Evolutionary conservation across 2,329 filamentous ascomycete genomes (phyloP).

Genomic region (Stachybotrys elegans): DNA sequence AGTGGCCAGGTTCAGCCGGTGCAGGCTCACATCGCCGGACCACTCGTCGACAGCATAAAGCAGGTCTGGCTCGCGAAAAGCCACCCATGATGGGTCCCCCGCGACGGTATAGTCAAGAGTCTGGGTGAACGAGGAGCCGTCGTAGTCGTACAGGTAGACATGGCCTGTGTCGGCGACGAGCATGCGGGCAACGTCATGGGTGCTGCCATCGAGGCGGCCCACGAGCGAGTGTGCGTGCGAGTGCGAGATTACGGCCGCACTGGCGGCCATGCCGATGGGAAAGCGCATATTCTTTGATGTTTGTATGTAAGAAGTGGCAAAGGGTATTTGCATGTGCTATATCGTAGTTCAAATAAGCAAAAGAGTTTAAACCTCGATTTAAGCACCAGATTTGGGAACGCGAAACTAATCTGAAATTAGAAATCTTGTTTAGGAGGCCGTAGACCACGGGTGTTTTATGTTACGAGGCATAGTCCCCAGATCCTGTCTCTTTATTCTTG

Average conservation of each 20-base stretch:
- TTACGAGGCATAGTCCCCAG: not conserved
- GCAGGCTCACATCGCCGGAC: too few relatives aligned
- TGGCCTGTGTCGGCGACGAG: slow-evolving; percentile 5
- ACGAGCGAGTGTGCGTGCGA: not conserved
- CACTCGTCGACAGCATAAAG: slow-evolving; percentile 2
- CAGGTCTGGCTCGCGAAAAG: not conserved
- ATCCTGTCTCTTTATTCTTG: not conserved
- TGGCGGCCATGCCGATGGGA: too few relatives aligned
- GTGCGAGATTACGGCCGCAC: too few relatives aligned
- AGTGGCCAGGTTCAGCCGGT: too few relatives aligned
- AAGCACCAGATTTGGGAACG: too few relatives aligned
- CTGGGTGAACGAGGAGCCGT: not conserved
- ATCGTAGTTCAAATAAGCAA: not conserved
- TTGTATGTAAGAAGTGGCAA: not conserved
- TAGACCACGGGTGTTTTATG: not conserved
- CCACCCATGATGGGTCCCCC: slow-evolving; percentile 2
- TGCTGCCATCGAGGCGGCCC: too few relatives aligned
- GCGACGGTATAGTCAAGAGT: not conserved
- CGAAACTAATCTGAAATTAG: not conserved
- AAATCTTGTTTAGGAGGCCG: too few relatives aligned
- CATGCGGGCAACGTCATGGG: too few relatives aligned
- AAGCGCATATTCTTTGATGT: too few relatives aligned
- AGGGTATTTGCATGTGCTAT: not conserved
- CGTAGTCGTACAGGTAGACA: not conserved
- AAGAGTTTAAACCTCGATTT: not conserved